Evolutionary conservation across 169 alveolate species (phyloP).

Genomic region (Babesia gibsoni): DNA sequence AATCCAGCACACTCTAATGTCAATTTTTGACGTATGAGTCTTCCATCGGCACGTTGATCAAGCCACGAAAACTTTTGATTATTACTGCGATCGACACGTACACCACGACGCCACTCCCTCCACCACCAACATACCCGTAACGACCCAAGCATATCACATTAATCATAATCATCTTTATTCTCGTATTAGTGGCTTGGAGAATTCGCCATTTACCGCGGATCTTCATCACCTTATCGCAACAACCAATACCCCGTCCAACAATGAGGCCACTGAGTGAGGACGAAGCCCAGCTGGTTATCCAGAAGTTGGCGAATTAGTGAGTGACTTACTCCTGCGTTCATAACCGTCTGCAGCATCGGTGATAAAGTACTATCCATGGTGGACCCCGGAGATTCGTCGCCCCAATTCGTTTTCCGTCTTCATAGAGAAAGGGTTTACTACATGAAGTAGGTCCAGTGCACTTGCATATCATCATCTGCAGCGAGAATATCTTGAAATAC

Average conservation of each 20-base stretch:
- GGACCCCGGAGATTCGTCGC: conserved; percentile 38
- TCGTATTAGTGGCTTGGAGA: too few species aligned
- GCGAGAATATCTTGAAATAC: conserved; percentile 54
- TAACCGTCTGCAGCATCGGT: conserved; percentile 48
- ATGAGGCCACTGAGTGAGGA: conserved; percentile 70
- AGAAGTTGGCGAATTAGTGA: conserved; percentile 61
- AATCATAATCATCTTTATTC: too few species aligned
- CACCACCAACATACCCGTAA: too few species aligned
- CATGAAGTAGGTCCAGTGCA: conserved; percentile 31
- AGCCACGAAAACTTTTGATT: too few species aligned
- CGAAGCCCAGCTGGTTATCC: conserved; percentile 60
- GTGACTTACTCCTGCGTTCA: not conserved
- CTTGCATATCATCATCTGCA: not conserved
- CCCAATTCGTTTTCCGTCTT: conserved; percentile 45
- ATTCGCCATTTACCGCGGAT: too few species aligned
- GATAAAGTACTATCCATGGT: conserved; percentile 56
- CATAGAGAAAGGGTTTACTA: conserved; percentile 66
- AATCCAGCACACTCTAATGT: too few species aligned
- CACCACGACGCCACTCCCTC: too few species aligned
- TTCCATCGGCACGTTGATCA: too few species aligned
- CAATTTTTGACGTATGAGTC: too few species aligned
- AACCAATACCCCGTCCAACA: not conserved
- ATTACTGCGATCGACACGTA: too few species aligned
- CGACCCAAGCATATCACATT: too few species aligned
- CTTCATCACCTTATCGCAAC: not conserved